These are phyloP conservation scores for Thelonectria olida DNA, from an alignment of 2,329 filamentous ascomycete genomes.

Conservation along the genomic window DNA sequence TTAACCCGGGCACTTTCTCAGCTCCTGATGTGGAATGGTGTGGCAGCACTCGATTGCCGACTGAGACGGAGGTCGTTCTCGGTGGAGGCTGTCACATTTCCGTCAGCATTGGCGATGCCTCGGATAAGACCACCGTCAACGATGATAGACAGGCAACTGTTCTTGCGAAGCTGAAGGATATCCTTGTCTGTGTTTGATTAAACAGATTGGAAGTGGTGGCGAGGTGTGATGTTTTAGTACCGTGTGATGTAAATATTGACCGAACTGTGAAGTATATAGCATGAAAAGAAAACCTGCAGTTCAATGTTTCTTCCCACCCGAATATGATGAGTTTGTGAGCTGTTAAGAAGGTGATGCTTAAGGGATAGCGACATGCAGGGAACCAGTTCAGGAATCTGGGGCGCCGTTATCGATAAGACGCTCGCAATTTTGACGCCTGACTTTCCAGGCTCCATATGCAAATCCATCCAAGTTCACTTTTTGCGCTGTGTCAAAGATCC, in stretches of 20 bases:
- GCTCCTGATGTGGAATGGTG: conserved; percentile 67
- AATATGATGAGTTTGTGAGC: not conserved
- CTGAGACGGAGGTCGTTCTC: conserved; percentile 63
- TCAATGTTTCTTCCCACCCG: not conserved
- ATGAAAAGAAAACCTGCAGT: not conserved
- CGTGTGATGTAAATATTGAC: not conserved
- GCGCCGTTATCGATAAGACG: conserved; percentile 37
- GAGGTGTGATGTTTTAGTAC: not conserved
- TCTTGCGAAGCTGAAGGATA: conserved; percentile 43
- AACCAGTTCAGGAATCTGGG: not conserved
- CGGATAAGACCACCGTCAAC: conserved; percentile 64
- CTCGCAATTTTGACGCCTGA: conserved; percentile 26
- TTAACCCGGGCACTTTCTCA: conserved; percentile 64
- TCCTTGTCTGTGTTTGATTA: conserved; percentile 42
- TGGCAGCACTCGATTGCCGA: conserved; percentile 63
- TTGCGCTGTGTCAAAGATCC: conserved; percentile 31
- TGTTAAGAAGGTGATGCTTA: too few relatives aligned
- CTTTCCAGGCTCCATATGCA: conserved; percentile 29
- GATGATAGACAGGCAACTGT: conserved; percentile 43
- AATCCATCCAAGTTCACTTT: conserved; percentile 34
- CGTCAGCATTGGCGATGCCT: conserved; percentile 69
- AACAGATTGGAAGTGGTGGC: not conserved
- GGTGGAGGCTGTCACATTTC: conserved; percentile 67
- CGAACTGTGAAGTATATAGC: conserved; percentile 1
- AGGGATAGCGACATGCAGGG: not conserved